Conservation (phyloP, 2,329 filamentous ascomycete species). For the Falciphora oryzae region DNA sequence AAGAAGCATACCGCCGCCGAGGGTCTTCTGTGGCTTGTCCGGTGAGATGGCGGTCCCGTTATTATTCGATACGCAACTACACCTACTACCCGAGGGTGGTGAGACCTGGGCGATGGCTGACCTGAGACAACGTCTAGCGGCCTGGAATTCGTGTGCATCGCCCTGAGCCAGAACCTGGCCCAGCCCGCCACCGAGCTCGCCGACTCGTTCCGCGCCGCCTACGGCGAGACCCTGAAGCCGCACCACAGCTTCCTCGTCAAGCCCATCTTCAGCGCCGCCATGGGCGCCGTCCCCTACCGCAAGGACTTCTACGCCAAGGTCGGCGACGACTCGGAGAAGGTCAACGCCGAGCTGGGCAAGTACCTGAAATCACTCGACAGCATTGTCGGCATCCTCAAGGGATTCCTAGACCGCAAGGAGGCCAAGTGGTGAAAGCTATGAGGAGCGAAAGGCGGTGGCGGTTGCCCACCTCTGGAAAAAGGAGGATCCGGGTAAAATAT, state of each 20-base stretch:
- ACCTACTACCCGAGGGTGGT: neutral
- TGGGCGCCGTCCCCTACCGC: conserved; percentile 88
- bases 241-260: conserved; percentile 88
- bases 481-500: no score
- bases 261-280: conserved; percentile 87
- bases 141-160: conserved; percentile 87
- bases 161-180: conserved; percentile 70
- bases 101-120: neutral
- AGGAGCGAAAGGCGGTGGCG: no score
- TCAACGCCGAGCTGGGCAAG: conserved; percentile 55
- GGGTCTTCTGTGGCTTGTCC: conserved; percentile 83
- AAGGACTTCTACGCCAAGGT: conserved; percentile 91
- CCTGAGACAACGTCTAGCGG: conserved; percentile 49
- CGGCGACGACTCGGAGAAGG: conserved; percentile 58
- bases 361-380: conserved; percentile 78
- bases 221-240: conserved; percentile 80
- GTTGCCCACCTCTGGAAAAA: no score
- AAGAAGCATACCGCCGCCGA: conserved; percentile 87
- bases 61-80: neutral
- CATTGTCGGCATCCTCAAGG: conserved; percentile 54
- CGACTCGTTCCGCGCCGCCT: conserved; percentile 80
- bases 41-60: conserved; percentile 46
- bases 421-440: conserved; percentile 45
- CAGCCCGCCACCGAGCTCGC: conserved; percentile 69
- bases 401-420: conserved; percentile 49